Conservation (phyloP, 2,329 filamentous ascomycete species). For the Fusarium multiceps region DNA sequence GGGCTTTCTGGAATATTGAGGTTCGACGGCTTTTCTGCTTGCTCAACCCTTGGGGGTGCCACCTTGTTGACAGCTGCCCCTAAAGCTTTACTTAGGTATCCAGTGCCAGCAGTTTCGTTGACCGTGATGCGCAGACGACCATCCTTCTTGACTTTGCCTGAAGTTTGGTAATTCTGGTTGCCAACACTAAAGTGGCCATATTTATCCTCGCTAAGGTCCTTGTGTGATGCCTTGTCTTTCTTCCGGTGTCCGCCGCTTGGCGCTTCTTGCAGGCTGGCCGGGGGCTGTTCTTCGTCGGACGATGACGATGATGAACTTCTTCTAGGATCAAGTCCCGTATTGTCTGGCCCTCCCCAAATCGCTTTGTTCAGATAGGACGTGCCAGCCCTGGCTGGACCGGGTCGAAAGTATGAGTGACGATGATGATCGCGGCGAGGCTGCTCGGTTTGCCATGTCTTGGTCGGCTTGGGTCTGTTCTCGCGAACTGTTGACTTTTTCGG, state of each 20-base stretch:
- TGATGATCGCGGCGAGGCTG: constrained; percentile 22
- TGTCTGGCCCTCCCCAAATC: constrained; percentile 30
- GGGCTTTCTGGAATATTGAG: constrained; percentile 28
- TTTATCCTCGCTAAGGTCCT: constrained; percentile 42
- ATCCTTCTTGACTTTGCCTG: constrained; percentile 73
- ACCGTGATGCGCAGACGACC: constrained; percentile 78
- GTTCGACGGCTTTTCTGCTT: constrained; percentile 5
- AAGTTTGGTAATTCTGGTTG: constrained; percentile 73
- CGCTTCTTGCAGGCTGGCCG: not conserved
- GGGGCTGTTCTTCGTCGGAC: constrained; percentile 15
- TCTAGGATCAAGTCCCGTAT: constrained; percentile 9
- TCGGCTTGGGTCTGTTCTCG: constrained; percentile 31
- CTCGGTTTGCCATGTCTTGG: constrained; percentile 38
- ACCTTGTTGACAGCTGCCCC: constrained; percentile 68
- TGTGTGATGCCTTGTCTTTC: constrained; percentile 3
- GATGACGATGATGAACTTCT: constrained; percentile 27
- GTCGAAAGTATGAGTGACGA: constrained; percentile 27
- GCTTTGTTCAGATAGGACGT: constrained; percentile 40
- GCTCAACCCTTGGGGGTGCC: constrained; percentile 17
- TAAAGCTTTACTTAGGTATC: constrained; percentile 79
- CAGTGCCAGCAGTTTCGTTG: constrained; percentile 74
- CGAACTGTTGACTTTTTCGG: constrained; percentile 7
- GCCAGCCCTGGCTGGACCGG: constrained; percentile 35
- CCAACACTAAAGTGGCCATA: constrained; percentile 63
- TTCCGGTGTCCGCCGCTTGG: not conserved